Conservation (phyloP, 257 asterid species). For the Cordia subcordata region DNA sequence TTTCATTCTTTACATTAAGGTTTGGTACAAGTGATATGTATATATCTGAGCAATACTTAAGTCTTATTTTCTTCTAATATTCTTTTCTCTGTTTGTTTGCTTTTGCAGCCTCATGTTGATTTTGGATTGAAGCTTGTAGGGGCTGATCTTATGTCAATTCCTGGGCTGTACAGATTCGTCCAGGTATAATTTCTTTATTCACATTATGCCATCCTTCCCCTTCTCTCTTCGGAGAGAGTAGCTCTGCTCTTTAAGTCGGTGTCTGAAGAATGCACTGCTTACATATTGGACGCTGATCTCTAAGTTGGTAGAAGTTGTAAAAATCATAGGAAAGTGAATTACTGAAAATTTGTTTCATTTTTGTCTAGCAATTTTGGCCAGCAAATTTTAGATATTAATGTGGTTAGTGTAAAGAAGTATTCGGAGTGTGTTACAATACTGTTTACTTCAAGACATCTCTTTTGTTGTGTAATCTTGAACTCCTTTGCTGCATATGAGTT, state of each 20-base stretch:
- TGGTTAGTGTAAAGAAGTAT: too few relatives aligned
- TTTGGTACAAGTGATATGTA: not conserved
- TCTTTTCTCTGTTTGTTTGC: constrained; percentile 15
- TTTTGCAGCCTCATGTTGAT: constrained; percentile 89
- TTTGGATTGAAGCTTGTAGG: constrained; percentile 84
- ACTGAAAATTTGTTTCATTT: not conserved
- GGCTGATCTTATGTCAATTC: constrained; percentile 98
- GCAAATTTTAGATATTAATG: too few relatives aligned
- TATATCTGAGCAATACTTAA: not conserved
- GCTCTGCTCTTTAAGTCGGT: not conserved
- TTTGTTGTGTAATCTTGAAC: too few relatives aligned
- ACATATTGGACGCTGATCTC: too few relatives aligned
- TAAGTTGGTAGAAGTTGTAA: too few relatives aligned
- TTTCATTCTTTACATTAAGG: too few relatives aligned
- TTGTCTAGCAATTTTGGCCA: too few relatives aligned
- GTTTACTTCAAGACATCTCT: too few relatives aligned
- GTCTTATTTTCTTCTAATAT: not conserved
- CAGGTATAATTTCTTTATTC: constrained; percentile 48
- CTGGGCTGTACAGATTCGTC: constrained; percentile 70
- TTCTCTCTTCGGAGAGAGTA: constrained; percentile 3
- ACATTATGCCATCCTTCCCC: constrained; percentile 7
- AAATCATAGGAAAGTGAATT: not conserved
- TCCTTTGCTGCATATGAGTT: too few relatives aligned
- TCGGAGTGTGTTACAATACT: too few relatives aligned
- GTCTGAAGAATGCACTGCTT: too few relatives aligned